phyloP scores from a whole-genome alignment of 2,329 filamentous ascomycete species.

The Fusarium oligoseptatum region DNA sequence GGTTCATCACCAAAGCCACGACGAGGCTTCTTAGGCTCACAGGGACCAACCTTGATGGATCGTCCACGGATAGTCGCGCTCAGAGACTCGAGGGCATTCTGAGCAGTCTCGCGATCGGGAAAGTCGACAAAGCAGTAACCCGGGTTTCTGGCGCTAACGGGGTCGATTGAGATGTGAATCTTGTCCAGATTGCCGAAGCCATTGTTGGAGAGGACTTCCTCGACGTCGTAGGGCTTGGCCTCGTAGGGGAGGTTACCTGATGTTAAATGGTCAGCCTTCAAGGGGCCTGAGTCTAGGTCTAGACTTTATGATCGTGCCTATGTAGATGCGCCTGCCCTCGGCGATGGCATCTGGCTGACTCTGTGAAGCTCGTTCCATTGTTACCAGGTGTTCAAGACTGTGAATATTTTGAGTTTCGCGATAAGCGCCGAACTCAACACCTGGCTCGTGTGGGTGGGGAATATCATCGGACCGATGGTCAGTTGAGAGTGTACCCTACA shows the following conservation, averaged over 20 bases:
- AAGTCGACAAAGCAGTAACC: constrained; percentile 84
- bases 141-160: constrained; percentile 76
- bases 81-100: constrained; percentile 64
- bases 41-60: constrained; percentile 73
- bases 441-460: too few relatives aligned
- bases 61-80: constrained; percentile 68
- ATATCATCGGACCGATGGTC: too few relatives aligned
- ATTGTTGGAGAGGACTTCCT: constrained; percentile 64
- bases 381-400: too few relatives aligned
- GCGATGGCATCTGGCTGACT: constrained; percentile 38
- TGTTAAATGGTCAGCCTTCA: constrained; percentile 7
- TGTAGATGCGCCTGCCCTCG: constrained; percentile 66
- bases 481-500: too few relatives aligned
- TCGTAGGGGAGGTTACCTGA: constrained; percentile 69
- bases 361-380: constrained; percentile 19
- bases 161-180: constrained; percentile 77
- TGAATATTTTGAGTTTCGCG: too few relatives aligned
- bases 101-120: constrained; percentile 66
- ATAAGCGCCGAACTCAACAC: too few relatives aligned
- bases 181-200: constrained; percentile 60
- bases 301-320: constrained; percentile 52
- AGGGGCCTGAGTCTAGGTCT: background rate
- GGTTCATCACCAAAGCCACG: constrained; percentile 27
- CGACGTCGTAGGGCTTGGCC: constrained; percentile 68
- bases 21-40: constrained; percentile 64